phyloP scores from a whole-genome alignment of 345 rosid genomes.

The Pugionium dolabratum region DNA sequence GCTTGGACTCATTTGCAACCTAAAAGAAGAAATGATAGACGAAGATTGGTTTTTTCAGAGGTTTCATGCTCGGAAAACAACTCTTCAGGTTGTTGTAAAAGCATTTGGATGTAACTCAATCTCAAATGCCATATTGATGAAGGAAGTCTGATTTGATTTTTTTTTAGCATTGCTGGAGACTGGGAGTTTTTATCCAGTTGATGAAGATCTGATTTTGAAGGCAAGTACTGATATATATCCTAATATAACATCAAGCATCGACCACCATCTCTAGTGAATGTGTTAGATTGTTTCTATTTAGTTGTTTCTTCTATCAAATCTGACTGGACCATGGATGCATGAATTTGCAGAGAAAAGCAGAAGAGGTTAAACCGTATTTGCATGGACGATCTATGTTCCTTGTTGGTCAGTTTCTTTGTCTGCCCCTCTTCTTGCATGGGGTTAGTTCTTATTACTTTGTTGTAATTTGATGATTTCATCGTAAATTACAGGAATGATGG shows the following conservation, averaged over 20 bases:
- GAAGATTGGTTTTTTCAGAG: conserved; percentile 35
- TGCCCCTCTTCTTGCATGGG: conserved; percentile 7
- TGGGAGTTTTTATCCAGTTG: conserved; percentile 46
- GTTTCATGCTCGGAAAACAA: conserved; percentile 53
- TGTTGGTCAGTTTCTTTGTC: conserved; percentile 71
- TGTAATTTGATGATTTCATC: conserved; percentile 17
- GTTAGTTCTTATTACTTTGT: conserved; percentile 8
- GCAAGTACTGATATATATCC: conserved; percentile 35
- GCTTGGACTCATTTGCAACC: conserved; percentile 49
- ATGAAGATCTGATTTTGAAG: conserved; percentile 61
- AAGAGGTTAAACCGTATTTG: conserved; percentile 71
- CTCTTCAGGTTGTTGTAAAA: conserved; percentile 50
- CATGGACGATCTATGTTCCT: conserved; percentile 80
- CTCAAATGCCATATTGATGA: background rate
- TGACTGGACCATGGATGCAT: conserved; percentile 22
- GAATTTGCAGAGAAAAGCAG: conserved; percentile 69
- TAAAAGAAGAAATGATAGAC: conserved; percentile 22
- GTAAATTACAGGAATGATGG: conserved; percentile 79
- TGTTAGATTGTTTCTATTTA: conserved; percentile 7
- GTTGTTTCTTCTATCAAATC: conserved; percentile 18
- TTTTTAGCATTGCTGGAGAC: conserved; percentile 62
- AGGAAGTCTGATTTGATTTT: conserved; percentile 7
- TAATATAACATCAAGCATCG: conserved; percentile 6
- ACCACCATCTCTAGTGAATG: background rate
- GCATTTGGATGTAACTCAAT: background rate